Evolutionary conservation across 2,329 filamentous ascomycete species (phyloP).

Genomic region (Calonectria crousiana): DNA sequence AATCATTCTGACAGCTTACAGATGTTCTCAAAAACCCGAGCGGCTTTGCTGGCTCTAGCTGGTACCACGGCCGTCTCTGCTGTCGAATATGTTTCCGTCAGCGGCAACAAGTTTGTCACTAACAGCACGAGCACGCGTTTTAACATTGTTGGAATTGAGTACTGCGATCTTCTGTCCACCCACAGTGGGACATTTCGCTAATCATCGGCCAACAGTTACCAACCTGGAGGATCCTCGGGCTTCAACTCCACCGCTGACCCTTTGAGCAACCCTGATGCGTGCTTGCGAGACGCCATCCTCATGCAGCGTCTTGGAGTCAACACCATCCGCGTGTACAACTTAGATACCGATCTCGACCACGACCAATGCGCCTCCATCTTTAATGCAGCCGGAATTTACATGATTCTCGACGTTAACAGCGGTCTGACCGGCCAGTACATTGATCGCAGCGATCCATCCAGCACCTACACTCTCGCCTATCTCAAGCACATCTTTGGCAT

Average conservation of each 20-base stretch:
- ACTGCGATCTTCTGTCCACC: not conserved
- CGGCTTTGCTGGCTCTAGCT: not conserved
- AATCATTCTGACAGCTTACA: not conserved
- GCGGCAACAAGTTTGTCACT: not conserved
- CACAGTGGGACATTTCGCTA: not conserved
- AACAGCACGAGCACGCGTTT: not conserved
- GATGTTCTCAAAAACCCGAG: not conserved
- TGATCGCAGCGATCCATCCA: not conserved
- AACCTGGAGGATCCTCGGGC: not conserved
- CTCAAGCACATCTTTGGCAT: slow-evolving; percentile 6
- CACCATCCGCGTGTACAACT: slow-evolving; percentile 6
- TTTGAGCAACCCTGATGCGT: not conserved
- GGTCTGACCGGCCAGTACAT: slow-evolving; percentile 1
- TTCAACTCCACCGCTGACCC: not conserved
- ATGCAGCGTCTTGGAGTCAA: slow-evolving; percentile 1
- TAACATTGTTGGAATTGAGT: not conserved
- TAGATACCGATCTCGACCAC: not conserved
- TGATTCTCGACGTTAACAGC: slow-evolving; percentile 10
- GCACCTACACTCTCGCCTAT: slow-evolving; percentile 3
- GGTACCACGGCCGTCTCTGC: not conserved
- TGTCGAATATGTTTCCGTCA: slow-evolving; percentile 1
- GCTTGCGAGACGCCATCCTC: slow-evolving; percentile 1
- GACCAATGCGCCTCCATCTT: not conserved
- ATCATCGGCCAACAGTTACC: not conserved
- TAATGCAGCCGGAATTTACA: slow-evolving; percentile 9